phyloP scores from a whole-genome alignment of 768 basidiomycete species.

The Amanita rubescens region DNA sequence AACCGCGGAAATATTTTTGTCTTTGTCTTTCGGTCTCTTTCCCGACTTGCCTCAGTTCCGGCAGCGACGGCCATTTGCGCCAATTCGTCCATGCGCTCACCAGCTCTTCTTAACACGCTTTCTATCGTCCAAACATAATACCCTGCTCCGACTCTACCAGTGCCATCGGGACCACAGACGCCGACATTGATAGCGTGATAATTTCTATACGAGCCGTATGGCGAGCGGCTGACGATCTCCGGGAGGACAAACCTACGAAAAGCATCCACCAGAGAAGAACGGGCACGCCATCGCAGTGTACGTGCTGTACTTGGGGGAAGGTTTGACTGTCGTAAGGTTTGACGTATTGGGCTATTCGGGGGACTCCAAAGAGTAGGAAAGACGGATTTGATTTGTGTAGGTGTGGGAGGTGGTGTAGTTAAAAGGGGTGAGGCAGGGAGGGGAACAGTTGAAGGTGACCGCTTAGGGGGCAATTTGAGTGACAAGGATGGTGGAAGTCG shows the following conservation, averaged over 20 bases:
- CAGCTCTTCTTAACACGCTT: slow-evolving; percentile 42
- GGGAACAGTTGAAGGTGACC: slow-evolving; percentile 8
- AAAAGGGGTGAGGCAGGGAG: slow-evolving; percentile 23
- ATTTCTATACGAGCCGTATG: slow-evolving; percentile 11
- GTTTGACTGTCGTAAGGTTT: neutral
- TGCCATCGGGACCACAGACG: slow-evolving; percentile 13
- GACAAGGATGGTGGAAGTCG: slow-evolving; percentile 19
- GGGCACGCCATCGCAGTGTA: slow-evolving; percentile 52
- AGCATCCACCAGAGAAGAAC: slow-evolving; percentile 59
- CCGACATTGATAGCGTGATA: slow-evolving; percentile 13
- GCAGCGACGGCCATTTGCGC: neutral
- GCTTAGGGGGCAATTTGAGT: neutral
- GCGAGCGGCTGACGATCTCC: slow-evolving; percentile 37
- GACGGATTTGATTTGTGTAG: slow-evolving; percentile 15
- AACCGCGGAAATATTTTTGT: slow-evolving; percentile 4
- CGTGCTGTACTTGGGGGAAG: slow-evolving; percentile 19
- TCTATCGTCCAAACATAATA: slow-evolving; percentile 50
- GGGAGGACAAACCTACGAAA: slow-evolving; percentile 56
- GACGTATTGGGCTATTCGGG: neutral
- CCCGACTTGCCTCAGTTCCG: neutral
- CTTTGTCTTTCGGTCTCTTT: slow-evolving; percentile 7
- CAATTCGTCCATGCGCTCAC: slow-evolving; percentile 29
- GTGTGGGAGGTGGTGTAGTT: slow-evolving; percentile 21
- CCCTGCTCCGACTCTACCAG: slow-evolving; percentile 22
- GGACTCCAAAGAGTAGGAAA: slow-evolving; percentile 15